These are phyloP conservation scores for Escallonia herrerae DNA, from an alignment of 129 eudicot species.

Conservation along the genomic window DNA sequence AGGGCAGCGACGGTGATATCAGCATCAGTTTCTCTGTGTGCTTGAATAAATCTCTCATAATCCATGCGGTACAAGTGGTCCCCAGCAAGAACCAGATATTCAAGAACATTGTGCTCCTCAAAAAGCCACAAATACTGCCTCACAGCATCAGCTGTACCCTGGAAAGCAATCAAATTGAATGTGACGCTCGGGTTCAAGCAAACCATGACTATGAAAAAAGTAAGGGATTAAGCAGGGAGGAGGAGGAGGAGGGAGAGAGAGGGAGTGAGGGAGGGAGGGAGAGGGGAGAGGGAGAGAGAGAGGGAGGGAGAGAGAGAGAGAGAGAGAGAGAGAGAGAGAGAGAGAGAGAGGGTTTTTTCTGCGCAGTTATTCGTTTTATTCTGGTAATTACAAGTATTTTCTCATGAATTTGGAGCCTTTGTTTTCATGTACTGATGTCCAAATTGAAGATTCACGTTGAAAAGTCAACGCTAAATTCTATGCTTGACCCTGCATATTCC, in stretches of 20 bases:
- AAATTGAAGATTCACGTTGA: no score
- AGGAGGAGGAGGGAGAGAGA: background rate
- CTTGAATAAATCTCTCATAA: conserved; percentile 88
- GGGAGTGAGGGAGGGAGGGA: no score
- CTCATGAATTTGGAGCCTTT: no score
- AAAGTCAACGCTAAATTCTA: no score
- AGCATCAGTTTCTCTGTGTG: conserved; percentile 97
- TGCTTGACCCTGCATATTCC: no score
- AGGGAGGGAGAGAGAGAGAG: conserved; percentile 7
- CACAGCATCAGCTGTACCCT: conserved; percentile 99
- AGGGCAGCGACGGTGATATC: conserved; percentile 96
- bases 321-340: conserved; percentile 20
- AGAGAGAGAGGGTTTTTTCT: conserved; percentile 12
- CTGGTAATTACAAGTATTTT: no score
- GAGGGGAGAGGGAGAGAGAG: no score
- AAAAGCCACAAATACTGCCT: conserved; percentile 96
- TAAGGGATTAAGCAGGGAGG: background rate
- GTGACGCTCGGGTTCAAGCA: background rate
- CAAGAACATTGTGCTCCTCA: conserved; percentile 93
- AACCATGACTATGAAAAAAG: background rate
- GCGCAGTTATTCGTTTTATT: no score
- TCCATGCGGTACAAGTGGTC: conserved; percentile 97
- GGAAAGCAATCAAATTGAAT: conserved; percentile 3
- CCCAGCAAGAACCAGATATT: conserved; percentile 86
- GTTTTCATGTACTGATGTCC: no score